phyloP scores from a whole-genome alignment of 129 eudicot species.

The Artemisia annua region DNA sequence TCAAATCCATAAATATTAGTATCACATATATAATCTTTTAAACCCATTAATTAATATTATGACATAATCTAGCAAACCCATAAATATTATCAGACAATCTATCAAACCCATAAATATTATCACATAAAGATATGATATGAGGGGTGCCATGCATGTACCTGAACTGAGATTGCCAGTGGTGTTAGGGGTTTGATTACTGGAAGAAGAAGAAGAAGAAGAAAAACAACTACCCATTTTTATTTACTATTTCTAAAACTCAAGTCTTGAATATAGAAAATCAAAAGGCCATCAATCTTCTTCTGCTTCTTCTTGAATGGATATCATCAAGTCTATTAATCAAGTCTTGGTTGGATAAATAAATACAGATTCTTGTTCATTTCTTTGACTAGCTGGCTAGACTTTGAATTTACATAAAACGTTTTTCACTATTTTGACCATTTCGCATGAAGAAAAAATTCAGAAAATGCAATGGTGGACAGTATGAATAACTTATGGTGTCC shows the following conservation, averaged over 20 bases:
- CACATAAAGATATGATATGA: not conserved
- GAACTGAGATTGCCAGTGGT: slow-evolving; percentile 44
- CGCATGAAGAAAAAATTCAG: not conserved
- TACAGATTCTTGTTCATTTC: not conserved
- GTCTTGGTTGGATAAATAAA: not conserved
- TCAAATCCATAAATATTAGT: not conserved
- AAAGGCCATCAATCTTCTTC: slow-evolving; percentile 4
- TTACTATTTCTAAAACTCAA: not conserved
- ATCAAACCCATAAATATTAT: not conserved
- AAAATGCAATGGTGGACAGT: not conserved
- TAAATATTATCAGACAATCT: not conserved
- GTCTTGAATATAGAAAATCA: slow-evolving; percentile 1
- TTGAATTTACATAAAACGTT: no score
- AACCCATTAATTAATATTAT: slow-evolving; percentile 4
- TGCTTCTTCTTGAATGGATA: no score
- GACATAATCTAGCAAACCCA: slow-evolving; percentile 5
- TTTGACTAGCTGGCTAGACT: slow-evolving; percentile 28
- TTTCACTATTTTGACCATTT: no score
- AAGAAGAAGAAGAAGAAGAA: slow-evolving; percentile 36
- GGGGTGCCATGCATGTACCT: slow-evolving; percentile 28
- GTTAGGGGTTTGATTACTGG: slow-evolving; percentile 32
- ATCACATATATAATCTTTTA: slow-evolving; percentile 3
- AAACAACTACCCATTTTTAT: slow-evolving; percentile 48
- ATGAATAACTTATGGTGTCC: no score
- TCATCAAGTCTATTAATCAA: not conserved